Evolutionary conservation across 768 basidiomycete genomes (phyloP), one percentile per base, ranked within the genome.

Genomic region (Boletus rufocinnamomeus): DNA sequence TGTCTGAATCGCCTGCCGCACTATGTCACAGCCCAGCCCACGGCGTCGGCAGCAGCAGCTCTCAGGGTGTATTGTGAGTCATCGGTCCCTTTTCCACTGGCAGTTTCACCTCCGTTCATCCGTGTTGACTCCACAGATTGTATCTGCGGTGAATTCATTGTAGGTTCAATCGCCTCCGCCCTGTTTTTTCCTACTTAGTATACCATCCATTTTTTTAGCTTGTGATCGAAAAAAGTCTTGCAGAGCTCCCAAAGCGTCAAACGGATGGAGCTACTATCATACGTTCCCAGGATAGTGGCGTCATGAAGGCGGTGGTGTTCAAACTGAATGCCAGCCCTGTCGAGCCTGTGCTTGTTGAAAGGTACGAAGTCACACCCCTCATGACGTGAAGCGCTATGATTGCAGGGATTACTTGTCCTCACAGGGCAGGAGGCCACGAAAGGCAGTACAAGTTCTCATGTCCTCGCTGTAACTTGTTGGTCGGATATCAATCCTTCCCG

Each of bases 81-180:
- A 49, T 51, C 40, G 27, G 47, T 46, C 50, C 55, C 38, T 57
- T 60, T 59, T 55, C 35, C 28, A n/a, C n/a, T n/a, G n/a, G n/a
- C n/a, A n/a, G 47, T 56, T 48, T 47, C 19, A 52, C 44, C 45
- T 51, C 17, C 48, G 32, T 56, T 56, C 40, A 64, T 62, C 52
- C 50, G 52, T 54, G 55, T 64, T 61, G 60, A 54, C 59, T 54
- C 61, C 50, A 58, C 69, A 92, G 90, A 93, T 72, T 93, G 91
- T 68, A 86, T 93, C 58, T 93, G 91, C 72, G 90, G 91, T 70
- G 91, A 93, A 73, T 92, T 91, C 66, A 85, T 92, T 68, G 90
- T 89, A 72, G 66, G 87, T 80, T n/a, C 47, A 34, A 21, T 48
- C 25, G 19, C 38, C 53, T 27, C 44, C 41, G n/a, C 40, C 38